These are phyloP conservation scores for Fagus crenata DNA, from an alignment of 306 rosid genomes.

Conservation along the genomic window DNA sequence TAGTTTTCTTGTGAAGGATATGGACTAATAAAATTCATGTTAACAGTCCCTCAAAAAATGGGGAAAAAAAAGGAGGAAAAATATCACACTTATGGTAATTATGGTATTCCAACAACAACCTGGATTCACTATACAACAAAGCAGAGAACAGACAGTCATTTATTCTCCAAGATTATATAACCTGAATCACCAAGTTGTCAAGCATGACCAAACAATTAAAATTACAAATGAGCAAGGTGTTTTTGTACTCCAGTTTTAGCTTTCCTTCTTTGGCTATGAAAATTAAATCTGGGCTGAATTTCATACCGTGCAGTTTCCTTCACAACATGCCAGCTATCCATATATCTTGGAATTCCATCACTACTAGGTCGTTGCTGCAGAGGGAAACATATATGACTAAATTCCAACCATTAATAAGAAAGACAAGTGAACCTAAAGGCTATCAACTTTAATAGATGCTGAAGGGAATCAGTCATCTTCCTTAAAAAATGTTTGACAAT, in stretches of 20 bases:
- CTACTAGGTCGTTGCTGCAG: slow-evolving; percentile 84
- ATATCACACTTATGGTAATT: not conserved
- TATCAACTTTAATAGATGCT: not conserved
- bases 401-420: not conserved
- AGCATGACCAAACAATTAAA: slow-evolving; percentile 4
- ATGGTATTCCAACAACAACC: not conserved
- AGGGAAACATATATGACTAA: slow-evolving; percentile 12
- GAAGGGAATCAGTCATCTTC: not conserved
- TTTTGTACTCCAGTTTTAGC: not conserved
- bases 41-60: not conserved
- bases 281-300: not conserved
- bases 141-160: not conserved
- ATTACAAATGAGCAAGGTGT: not conserved
- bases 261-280: not conserved
- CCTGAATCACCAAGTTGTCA: not conserved
- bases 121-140: not conserved
- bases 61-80: not conserved
- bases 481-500: not conserved
- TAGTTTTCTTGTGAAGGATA: not conserved
- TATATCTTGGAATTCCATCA: slow-evolving; percentile 67
- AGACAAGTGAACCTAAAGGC: not conserved
- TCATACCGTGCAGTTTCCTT: slow-evolving; percentile 54
- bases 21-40: not conserved
- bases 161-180: not conserved
- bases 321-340: slow-evolving; percentile 58